These are phyloP conservation scores for Chaetomiaceae sp. DNA, from an alignment of 2,329 filamentous ascomycete species.

Conservation along the genomic window DNA sequence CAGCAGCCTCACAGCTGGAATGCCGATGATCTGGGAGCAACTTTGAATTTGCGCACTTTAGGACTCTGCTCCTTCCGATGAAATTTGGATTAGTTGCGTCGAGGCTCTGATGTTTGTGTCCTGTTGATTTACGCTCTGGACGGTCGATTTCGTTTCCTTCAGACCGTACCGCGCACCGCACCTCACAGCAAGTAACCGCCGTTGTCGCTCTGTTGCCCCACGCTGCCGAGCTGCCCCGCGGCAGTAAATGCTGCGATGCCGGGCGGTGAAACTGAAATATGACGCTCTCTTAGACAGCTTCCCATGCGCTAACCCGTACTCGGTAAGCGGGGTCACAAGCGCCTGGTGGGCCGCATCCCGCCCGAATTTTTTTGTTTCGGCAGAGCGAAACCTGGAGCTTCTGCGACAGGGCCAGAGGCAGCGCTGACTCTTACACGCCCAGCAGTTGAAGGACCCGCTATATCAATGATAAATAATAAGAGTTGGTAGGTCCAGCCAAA, in stretches of 20 bases:
- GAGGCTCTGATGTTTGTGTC: too few relatives aligned
- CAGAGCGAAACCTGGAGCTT: slow-evolving; percentile 1
- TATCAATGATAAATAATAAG: too few relatives aligned
- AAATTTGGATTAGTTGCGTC: too few relatives aligned
- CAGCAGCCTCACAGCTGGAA: too few relatives aligned
- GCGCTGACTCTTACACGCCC: too few relatives aligned
- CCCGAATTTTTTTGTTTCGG: slow-evolving; percentile 11
- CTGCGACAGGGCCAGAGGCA: background rate
- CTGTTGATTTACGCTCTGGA: too few relatives aligned
- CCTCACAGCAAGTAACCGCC: slow-evolving; percentile 16
- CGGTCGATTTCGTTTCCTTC: too few relatives aligned
- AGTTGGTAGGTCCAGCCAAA: slow-evolving; percentile 11
- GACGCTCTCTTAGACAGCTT: slow-evolving; percentile 22
- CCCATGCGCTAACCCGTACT: slow-evolving; percentile 20
- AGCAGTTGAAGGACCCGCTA: too few relatives aligned
- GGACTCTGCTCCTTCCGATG: too few relatives aligned
- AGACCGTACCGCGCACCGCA: too few relatives aligned
- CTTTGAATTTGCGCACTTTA: too few relatives aligned
- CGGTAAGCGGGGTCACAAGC: slow-evolving; percentile 29
- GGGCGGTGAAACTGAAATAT: slow-evolving; percentile 22
- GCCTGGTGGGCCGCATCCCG: background rate
- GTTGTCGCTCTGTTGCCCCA: slow-evolving; percentile 20
- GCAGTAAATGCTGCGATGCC: slow-evolving; percentile 23
- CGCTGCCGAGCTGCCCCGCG: slow-evolving; percentile 9
- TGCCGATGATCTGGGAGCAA: too few relatives aligned